Conservation (phyloP, 2,329 filamentous ascomycete species). For the Phoma sp. region DNA sequence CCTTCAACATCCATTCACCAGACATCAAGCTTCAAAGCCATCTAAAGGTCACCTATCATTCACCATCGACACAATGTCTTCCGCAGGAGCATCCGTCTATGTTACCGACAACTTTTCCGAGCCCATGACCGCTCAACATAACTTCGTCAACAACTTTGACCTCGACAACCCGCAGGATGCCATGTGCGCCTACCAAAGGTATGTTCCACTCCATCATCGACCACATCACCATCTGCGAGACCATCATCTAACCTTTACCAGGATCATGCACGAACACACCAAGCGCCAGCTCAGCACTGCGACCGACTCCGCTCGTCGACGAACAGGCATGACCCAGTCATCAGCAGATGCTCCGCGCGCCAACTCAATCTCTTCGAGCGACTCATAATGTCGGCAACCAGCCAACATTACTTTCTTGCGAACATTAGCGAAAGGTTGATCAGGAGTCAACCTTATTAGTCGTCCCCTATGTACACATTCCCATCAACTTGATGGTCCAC, state of each 20-base stretch:
- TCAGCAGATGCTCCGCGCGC: conserved; percentile 5
- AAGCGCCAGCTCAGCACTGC: conserved; percentile 57
- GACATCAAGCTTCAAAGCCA: background rate
- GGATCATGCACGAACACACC: conserved; percentile 60
- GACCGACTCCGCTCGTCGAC: conserved; percentile 54
- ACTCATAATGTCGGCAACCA: conserved; percentile 12
- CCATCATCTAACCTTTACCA: conserved; percentile 28
- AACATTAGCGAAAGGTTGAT: conserved; percentile 14
- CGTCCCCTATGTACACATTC: background rate
- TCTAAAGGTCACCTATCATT: background rate
- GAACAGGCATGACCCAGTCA: conserved; percentile 30
- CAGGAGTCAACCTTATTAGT: background rate
- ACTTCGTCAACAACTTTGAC: conserved; percentile 55
- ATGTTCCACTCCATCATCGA: conserved; percentile 18
- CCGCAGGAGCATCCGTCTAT: conserved; percentile 42
- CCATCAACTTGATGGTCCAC: conserved; percentile 5
- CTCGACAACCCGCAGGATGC: conserved; percentile 48
- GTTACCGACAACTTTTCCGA: conserved; percentile 50
- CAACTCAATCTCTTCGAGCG: conserved; percentile 30
- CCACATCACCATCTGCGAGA: too few species aligned
- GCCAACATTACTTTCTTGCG: background rate
- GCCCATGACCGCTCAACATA: conserved; percentile 52
- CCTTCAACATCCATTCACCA: background rate
- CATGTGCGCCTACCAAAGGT: conserved; percentile 56
- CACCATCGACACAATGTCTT: conserved; percentile 28